Evolutionary conservation across 176 grass and related monocot species (phyloP).

Genomic region (Phoenix roebelenii): DNA sequence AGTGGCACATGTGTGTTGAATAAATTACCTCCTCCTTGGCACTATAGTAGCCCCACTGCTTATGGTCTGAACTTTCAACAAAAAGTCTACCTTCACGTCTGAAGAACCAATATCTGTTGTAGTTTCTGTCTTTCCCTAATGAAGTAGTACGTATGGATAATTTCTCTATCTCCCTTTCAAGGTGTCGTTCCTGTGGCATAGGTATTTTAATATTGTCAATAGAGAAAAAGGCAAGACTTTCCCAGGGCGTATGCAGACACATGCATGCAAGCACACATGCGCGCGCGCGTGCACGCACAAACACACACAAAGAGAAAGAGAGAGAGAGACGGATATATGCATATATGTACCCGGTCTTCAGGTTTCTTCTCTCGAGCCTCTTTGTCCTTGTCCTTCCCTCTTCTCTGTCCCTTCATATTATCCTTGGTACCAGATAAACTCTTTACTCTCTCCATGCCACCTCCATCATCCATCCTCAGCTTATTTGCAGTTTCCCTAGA

Average conservation of each 20-base stretch:
- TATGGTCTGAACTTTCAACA: slow-evolving; percentile 63
- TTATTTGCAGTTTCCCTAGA: background rate
- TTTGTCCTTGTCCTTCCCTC: slow-evolving; percentile 20
- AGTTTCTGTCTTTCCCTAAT: slow-evolving; percentile 71
- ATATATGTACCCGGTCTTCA: slow-evolving; percentile 19
- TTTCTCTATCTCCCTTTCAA: slow-evolving; percentile 62
- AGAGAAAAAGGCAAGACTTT: no score
- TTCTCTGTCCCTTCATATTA: slow-evolving; percentile 22
- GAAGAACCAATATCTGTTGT: slow-evolving; percentile 93
- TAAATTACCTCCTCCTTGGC: slow-evolving; percentile 78
- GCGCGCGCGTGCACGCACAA: no score
- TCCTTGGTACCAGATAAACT: background rate
- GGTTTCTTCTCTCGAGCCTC: slow-evolving; percentile 16
- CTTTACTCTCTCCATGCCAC: background rate
- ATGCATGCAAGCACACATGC: no score
- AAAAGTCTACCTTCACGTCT: slow-evolving; percentile 67
- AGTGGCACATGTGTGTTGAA: slow-evolving; percentile 1
- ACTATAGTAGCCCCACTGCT: slow-evolving; percentile 77
- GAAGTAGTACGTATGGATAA: slow-evolving; percentile 38
- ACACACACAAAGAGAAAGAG: background rate
- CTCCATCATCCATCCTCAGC: slow-evolving; percentile 4
- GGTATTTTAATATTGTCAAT: no score
- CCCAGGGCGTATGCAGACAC: no score
- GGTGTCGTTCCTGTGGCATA: slow-evolving; percentile 24
- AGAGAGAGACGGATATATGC: background rate